Evolutionary conservation across 345 rosid genomes (phyloP).

Genomic region (Eucalyptus rudis): DNA sequence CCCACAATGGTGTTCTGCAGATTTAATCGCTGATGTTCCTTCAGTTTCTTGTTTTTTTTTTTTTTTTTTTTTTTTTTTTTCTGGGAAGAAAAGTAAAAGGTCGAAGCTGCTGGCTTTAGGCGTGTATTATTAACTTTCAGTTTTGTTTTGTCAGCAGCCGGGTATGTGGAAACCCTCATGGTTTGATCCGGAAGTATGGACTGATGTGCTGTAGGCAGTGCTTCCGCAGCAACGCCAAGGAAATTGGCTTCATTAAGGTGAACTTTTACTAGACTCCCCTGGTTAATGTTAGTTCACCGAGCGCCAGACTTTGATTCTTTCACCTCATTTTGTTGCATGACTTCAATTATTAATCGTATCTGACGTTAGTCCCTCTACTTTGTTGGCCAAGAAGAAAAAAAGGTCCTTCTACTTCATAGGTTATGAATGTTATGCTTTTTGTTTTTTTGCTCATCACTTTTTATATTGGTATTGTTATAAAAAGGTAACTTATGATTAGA

Average conservation of each 20-base stretch:
- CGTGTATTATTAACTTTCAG: too few relatives aligned
- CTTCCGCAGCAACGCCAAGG: conserved; percentile 34
- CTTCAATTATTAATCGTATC: neutral
- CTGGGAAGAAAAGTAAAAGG: neutral
- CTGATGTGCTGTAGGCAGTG: conserved; percentile 34
- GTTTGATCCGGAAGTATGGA: conserved; percentile 25
- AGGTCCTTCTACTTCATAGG: neutral
- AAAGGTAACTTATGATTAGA: neutral
- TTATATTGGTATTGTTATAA: neutral
- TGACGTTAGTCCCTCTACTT: neutral
- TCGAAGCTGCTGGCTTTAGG: neutral
- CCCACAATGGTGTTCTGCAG: neutral
- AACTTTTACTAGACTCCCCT: neutral
- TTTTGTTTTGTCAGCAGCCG: conserved; percentile 3
- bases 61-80: too few relatives aligned
- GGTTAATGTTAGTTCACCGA: neutral
- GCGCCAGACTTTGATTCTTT: neutral
- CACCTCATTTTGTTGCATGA: neutral
- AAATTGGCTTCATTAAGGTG: conserved; percentile 50
- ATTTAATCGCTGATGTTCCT: neutral
- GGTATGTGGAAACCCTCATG: conserved; percentile 30
- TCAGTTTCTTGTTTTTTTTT: too few relatives aligned
- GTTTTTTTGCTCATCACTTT: neutral
- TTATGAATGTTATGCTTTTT: neutral
- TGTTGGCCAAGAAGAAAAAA: neutral